Percentiles rank a stretch among this genome's conserved stretches.
phyloP scores from a whole-genome alignment of 2,329 filamentous ascomycete species.

The Clarireedia monteithiana region DNA sequence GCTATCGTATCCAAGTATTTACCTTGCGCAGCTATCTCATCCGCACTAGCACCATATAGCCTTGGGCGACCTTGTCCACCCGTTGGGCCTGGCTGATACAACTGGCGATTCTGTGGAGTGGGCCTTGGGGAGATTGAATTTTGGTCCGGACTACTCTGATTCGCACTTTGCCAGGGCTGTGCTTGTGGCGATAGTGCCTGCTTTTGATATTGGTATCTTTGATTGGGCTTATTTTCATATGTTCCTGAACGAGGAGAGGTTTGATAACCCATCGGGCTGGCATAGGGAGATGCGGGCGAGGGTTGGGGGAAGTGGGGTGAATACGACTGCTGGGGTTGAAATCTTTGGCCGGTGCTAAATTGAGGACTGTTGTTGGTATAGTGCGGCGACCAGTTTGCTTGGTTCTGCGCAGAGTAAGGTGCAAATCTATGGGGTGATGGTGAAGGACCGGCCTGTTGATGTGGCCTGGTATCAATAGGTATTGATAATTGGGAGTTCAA shows the following conservation, averaged over 20 bases:
- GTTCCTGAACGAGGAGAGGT: constrained; percentile 28
- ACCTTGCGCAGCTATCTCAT: constrained; percentile 43
- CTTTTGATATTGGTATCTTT: constrained; percentile 11
- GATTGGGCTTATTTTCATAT: constrained; percentile 13
- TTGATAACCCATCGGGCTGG: constrained; percentile 13
- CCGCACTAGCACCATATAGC: constrained; percentile 18
- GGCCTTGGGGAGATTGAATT: constrained; percentile 9
- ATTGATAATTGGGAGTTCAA: constrained; percentile 53
- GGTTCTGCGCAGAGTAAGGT: constrained; percentile 3
- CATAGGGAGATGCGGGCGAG: constrained; percentile 17
- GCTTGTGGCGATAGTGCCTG: neutral
- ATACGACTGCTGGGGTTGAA: constrained; percentile 14
- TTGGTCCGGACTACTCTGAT: neutral
- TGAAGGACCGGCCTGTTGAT: constrained; percentile 28
- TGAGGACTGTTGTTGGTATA: constrained; percentile 1
- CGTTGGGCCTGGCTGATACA: constrained; percentile 23
- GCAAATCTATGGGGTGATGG: constrained; percentile 24
- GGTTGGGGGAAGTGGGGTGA: constrained; percentile 16
- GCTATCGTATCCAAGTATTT: constrained; percentile 43
- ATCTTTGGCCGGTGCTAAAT: constrained; percentile 14
- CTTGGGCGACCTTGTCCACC: constrained; percentile 14
- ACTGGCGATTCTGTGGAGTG: constrained; percentile 22
- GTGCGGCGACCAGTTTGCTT: constrained; percentile 10
- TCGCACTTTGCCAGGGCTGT: constrained; percentile 5
- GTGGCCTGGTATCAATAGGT: constrained; percentile 39